A percentile compares a stretch with the other conserved stretches of the same genome.
Evolutionary conservation across 345 rosid species (phyloP).

Genomic region (Physaria fendleri): DNA sequence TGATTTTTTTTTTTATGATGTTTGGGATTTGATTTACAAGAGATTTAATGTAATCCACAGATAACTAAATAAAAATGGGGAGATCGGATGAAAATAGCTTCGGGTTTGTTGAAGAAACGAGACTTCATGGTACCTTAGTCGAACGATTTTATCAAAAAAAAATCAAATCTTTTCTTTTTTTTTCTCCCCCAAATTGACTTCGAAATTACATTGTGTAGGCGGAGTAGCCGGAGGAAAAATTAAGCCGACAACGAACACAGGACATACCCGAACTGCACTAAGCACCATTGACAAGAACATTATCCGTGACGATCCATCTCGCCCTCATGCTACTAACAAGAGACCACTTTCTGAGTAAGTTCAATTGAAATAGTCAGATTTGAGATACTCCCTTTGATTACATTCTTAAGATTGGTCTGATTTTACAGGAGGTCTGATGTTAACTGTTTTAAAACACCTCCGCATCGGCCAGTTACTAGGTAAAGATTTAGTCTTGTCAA

Average conservation of each 20-base stretch:
- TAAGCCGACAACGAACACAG: conserved; percentile 29
- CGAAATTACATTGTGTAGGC: conserved; percentile 17
- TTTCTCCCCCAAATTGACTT: conserved; percentile 6
- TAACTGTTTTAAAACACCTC: conserved; percentile 42
- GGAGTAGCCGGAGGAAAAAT: conserved; percentile 57
- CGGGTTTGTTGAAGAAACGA: conserved; percentile 45
- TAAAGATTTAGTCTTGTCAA: conserved; percentile 23
- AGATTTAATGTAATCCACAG: conserved; percentile 3
- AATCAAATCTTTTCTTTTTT: not conserved
- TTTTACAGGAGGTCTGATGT: conserved; percentile 44
- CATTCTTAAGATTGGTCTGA: not conserved
- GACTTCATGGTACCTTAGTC: conserved; percentile 42
- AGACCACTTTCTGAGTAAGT: conserved; percentile 59
- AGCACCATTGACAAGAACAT: conserved; percentile 59
- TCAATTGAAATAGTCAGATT: not conserved
- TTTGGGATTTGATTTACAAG: not conserved
- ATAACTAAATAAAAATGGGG: conserved; percentile 37
- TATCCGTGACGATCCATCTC: conserved; percentile 42
- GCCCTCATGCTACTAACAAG: conserved; percentile 64
- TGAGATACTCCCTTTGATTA: not conserved
- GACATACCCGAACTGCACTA: conserved; percentile 63
- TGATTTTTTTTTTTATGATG: too few relatives aligned
- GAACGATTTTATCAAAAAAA: not conserved
- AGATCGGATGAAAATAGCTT: conserved; percentile 69
- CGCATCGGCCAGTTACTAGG: conserved; percentile 86